Conservation (phyloP, 768 basidiomycete genomes). For the Rhodosporidiobolus odoratus region DNA sequence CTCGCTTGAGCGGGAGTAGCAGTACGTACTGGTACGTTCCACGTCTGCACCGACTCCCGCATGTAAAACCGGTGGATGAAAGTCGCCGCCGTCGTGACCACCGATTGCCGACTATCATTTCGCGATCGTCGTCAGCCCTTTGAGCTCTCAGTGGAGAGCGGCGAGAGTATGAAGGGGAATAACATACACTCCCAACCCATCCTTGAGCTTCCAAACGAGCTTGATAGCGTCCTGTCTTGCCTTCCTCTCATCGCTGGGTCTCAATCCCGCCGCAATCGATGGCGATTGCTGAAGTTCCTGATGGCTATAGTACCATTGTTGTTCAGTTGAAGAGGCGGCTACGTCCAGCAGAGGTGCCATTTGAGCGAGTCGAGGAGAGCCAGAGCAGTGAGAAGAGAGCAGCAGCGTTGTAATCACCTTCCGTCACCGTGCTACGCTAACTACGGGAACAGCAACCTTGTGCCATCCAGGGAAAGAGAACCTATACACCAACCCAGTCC, state of each 20-base stretch:
- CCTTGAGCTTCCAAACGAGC: constrained; percentile 1
- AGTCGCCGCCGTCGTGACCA: constrained; percentile 41
- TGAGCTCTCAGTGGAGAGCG: background rate
- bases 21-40: constrained; percentile 31
- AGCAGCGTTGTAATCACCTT: background rate
- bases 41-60: constrained; percentile 42
- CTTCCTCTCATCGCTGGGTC: constrained; percentile 1
- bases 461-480: too few species aligned
- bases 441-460: background rate
- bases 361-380: background rate
- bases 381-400: background rate
- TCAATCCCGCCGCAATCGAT: constrained; percentile 38
- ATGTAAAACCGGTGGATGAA: constrained; percentile 47
- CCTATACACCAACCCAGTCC: too few species aligned
- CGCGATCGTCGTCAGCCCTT: background rate
- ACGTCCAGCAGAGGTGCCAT: background rate
- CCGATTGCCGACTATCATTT: constrained; percentile 30
- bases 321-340: constrained; percentile 27
- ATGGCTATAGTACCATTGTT: constrained; percentile 44
- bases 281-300: constrained; percentile 40
- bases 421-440: too few species aligned
- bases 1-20: background rate
- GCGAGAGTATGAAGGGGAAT: background rate
- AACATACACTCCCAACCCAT: background rate
- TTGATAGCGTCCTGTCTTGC: background rate